Conservation (phyloP, 441 rosid species). For the Populus hybrid region DNA sequence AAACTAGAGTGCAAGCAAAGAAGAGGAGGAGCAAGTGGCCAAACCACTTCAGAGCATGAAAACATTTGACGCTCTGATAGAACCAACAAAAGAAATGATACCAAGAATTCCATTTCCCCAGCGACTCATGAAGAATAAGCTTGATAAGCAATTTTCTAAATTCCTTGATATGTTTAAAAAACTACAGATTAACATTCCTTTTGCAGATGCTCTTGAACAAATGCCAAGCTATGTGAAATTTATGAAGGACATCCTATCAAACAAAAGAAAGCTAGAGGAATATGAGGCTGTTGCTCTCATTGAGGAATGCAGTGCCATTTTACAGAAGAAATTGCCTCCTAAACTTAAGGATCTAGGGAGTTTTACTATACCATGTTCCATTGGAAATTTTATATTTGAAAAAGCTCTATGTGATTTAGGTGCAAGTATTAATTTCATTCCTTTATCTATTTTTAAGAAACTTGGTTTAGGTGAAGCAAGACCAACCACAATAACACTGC, state of each 20-base stretch:
- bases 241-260: not conserved
- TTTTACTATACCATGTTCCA: not conserved
- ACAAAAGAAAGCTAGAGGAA: not conserved
- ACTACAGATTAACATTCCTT: not conserved
- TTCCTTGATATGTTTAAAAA: not conserved
- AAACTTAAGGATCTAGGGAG: not conserved
- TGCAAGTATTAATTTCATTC: not conserved
- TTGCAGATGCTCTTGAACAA: not conserved
- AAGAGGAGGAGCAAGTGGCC: not conserved
- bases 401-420: not conserved
- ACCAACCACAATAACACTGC: not conserved
- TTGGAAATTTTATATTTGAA: not conserved
- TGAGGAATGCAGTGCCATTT: not conserved
- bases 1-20: not conserved
- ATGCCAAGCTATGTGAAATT: not conserved
- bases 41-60: not conserved
- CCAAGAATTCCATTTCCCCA: not conserved
- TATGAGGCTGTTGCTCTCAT: not conserved
- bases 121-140: not conserved
- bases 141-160: not conserved
- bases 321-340: not conserved
- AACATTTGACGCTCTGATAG: accelerated
- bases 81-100: not conserved
- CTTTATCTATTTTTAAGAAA: not conserved
- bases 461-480: not conserved